Base-by-base conservation (phyloP, 805 yeast genomes). In the Metschnikowia amazonensis region DNA sequence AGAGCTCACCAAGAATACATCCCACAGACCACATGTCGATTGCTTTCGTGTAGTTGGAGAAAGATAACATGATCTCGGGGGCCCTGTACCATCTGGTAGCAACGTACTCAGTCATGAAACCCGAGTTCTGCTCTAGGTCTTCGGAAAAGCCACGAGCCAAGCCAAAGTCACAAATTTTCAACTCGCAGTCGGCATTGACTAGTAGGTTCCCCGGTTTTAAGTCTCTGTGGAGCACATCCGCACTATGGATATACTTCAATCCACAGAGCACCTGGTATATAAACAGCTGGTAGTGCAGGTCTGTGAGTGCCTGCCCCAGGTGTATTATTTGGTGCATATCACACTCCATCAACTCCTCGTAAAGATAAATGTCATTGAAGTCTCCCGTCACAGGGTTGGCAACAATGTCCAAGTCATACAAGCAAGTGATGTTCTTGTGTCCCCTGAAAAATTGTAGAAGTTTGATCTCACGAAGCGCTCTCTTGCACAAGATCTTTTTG, bases 21-120 rank as follows among this genome's bases (percentile, higher is more conserved):
- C 99, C 99, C 17, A 94, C 95, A 0, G 97, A 89, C 99, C 99
- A 94, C 46, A 94, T 78, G 65, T 94, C 99, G 48, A 94, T 92
- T 20, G 99, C 97, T 68, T 89, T 90, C 5, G 98, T 87, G 65
- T 92, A 92, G 48, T 90, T 88, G 64, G 94, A 95, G 70, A 87
- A 89, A 52, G 95, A 84, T 45, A 94, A 74, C 89, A 94, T 92
- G 66, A 94, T 89, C 62, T 94, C 99, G 0, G 99, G 99, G 3
- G 99, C 99, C 55, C 99, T 75, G 66, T 94, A 94, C 99, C 99
- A 94, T 63, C 99, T 77, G 1, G 99, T 94, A 27, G 99, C 98
- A 23, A 94, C 99, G 62, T 94, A 94, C 65, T 92, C 98, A 1
- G 99, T 94, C 74, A 92, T 71, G 59, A 89, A 92, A n/a, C 96